phyloP scores from a whole-genome alignment of 768 basidiomycete genomes.

The Mrakia blollopis region DNA sequence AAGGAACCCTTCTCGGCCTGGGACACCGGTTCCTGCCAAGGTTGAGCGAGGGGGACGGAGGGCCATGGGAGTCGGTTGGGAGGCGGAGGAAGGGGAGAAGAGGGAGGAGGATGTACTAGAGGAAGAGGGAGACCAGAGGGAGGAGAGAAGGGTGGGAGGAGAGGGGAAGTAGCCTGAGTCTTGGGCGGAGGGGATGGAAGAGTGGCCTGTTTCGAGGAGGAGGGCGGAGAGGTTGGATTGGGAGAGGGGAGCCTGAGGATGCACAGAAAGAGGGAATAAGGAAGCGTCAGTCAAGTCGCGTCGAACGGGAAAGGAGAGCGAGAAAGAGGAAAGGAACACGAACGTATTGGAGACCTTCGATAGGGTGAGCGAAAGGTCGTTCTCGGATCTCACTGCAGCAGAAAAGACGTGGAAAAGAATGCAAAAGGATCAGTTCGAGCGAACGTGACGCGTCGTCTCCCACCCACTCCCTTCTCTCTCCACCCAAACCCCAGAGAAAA shows the following conservation, averaged over 20 bases:
- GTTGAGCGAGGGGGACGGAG: no score
- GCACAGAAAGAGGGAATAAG: not conserved
- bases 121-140: not conserved
- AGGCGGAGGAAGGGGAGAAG: not conserved
- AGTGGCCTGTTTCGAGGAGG: not conserved
- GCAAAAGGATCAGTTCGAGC: not conserved
- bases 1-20: not conserved
- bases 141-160: not conserved
- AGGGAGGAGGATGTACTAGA: not conserved
- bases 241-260: not conserved
- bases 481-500: not conserved
- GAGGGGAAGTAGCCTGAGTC: slow-evolving; percentile 1
- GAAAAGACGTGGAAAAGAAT: not conserved
- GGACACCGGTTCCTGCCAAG: not conserved
- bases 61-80: not conserved
- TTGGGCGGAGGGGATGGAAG: not conserved
- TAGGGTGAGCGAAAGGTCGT: not conserved
- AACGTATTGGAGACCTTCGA: not conserved
- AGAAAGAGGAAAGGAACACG: no score
- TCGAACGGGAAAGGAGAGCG: not conserved
- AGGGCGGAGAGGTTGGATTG: not conserved
- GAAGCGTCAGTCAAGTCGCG: not conserved
- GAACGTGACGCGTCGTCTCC: not conserved
- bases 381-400: not conserved
- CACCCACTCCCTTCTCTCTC: not conserved